Base-by-base conservation (phyloP, 441 rosid genomes). In the Biscutella auriculata region DNA sequence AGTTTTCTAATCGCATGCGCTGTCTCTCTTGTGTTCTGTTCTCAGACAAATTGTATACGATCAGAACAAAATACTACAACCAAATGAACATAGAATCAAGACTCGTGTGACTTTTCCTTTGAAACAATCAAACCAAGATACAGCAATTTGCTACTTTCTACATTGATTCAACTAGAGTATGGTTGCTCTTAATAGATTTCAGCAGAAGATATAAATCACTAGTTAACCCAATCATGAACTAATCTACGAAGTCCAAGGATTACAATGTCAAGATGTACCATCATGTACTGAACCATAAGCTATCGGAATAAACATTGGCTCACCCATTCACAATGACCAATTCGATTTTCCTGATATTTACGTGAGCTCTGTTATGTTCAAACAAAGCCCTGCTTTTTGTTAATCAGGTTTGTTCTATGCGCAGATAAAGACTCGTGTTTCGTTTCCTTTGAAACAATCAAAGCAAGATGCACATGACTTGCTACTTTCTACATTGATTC, bases 21-120 rank as follows among this genome's bases (percentile, higher is more conserved):
- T 11, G 99, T 85, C 60, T 94, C 99, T 49, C 97, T 82, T 0
- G 97, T 85, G 75, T 94, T 94, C 99, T 94, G 57, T 45, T 37
- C 23, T 4, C 15, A 9, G 0, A 6, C 7, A 36, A 6, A 51
- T 6, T 8, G 0, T 19, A 19, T 12, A 13, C 1, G 8, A 3
- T 1, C 23, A 19, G 23, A 50, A 29, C 4, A 44, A 36, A 4
- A 52, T 6, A 27, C 2, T 3, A 12, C 11, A 19, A 9, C 35
- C 1, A 37, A 30, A 15, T 9, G 50, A 37, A 4, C 45, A 45
- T 17, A 11, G 9, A 43, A 2, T 23, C 1, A 44, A 9, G 2
- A 36, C 6, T 6, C 4, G 43, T 15, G 6, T 15, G 5, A 36
- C 4, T 7, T 0, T 39, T 13, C 11, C 0, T n/a, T n/a, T 11